phyloP scores from a whole-genome alignment of 1,284 basidiomycete species.

The Tylopilus orsonianus region DNA sequence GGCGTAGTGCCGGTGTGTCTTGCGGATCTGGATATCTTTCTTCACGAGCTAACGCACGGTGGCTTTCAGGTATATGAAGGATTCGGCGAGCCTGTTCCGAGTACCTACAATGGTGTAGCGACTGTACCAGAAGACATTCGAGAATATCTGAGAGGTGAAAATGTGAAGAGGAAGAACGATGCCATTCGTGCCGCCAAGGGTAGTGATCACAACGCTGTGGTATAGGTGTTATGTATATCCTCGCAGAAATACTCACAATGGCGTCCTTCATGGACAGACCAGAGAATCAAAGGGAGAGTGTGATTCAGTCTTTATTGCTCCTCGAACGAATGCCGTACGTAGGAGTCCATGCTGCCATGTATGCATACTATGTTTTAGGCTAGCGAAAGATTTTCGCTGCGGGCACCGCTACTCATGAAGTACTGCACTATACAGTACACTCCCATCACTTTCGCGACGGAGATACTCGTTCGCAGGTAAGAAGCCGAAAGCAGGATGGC shows the following conservation, averaged over 20 bases:
- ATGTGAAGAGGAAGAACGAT: conserved; percentile 24
- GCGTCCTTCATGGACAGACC: too few relatives aligned
- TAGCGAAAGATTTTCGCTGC: too few relatives aligned
- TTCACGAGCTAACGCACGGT: neutral
- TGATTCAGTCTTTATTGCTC: too few relatives aligned
- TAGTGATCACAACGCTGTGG: neutral
- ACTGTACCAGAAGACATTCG: conserved; percentile 23
- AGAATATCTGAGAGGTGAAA: conserved; percentile 24
- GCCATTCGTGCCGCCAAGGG: conserved; percentile 21
- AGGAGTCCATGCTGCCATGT: too few relatives aligned
- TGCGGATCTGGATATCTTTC: neutral
- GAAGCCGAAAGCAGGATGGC: too few relatives aligned
- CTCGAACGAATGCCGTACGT: too few relatives aligned
- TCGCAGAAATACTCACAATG: too few relatives aligned
- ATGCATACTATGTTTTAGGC: too few relatives aligned
- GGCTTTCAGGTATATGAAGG: conserved; percentile 24
- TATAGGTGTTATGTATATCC: neutral
- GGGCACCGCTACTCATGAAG: too few relatives aligned
- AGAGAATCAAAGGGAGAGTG: neutral
- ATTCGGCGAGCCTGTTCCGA: conserved; percentile 27
- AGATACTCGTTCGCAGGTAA: too few relatives aligned
- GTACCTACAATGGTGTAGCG: conserved; percentile 21
- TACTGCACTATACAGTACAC: too few relatives aligned
- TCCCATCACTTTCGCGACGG: too few relatives aligned
- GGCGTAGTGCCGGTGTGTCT: conserved; percentile 26